Percentiles rank a stretch among this genome's conserved stretches.
Evolutionary conservation across 352 stramenopile genomes (phyloP).

Genomic region (Phytophthora sp.): DNA sequence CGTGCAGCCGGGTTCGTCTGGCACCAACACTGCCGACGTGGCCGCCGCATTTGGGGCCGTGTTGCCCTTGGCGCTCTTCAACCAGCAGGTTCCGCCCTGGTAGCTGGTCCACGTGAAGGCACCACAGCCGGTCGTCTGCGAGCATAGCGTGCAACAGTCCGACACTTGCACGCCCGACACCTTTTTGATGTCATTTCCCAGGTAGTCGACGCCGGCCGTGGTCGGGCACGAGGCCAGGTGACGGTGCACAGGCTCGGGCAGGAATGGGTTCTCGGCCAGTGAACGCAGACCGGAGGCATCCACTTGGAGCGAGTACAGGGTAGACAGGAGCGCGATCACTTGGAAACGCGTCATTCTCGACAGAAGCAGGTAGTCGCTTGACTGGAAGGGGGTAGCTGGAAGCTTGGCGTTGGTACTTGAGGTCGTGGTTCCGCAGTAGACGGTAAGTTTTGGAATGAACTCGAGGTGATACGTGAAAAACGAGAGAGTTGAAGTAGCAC

Average conservation of each 20-base stretch:
- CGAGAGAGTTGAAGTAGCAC: not conserved
- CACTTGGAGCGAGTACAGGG: constrained; percentile 25
- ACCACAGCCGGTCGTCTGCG: constrained; percentile 17
- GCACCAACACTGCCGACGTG: constrained; percentile 23
- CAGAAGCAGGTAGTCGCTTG: constrained; percentile 22
- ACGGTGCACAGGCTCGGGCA: constrained; percentile 16
- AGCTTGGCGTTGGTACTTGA: constrained; percentile 26
- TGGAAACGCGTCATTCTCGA: constrained; percentile 21
- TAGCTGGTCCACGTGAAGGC: constrained; percentile 39
- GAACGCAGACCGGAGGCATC: constrained; percentile 24
- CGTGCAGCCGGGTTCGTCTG: constrained; percentile 12
- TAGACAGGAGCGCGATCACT: constrained; percentile 16
- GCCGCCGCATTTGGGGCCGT: constrained; percentile 16
- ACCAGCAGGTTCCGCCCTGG: constrained; percentile 35
- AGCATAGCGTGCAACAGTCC: constrained; percentile 40
- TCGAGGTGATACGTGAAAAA: not conserved
- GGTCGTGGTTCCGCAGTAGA: constrained; percentile 31
- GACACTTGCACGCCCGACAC: constrained; percentile 13
- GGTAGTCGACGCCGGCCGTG: constrained; percentile 47
- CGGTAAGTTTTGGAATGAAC: constrained; percentile 31
- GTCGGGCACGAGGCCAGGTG: constrained; percentile 32
- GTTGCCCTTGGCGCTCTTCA: constrained; percentile 39
- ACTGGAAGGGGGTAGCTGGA: constrained; percentile 23
- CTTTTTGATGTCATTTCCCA: constrained; percentile 50
- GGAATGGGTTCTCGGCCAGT: constrained; percentile 26